Evolutionary conservation across 371 early-diverging fungal species (phyloP), one percentile per base, ranked within the genome.

Genomic region (Haplosporangium sp.): DNA sequence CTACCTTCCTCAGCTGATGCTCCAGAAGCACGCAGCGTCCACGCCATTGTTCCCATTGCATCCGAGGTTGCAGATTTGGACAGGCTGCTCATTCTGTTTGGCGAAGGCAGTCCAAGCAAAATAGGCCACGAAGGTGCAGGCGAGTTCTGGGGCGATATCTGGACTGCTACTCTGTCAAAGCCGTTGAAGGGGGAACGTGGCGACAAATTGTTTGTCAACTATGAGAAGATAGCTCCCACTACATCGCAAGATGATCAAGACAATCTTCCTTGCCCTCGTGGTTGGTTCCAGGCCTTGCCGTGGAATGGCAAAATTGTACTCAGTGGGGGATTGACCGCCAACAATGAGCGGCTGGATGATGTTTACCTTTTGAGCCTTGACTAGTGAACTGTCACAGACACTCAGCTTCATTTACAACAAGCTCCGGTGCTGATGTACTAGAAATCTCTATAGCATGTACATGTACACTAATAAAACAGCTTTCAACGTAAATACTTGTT

Each of bases 1-100:
- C 4, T 58, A 11, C 56, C 57, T 29, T 54, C 14, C 18, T n/a
- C 48, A n/a, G n/a, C 54, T 6, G 5, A 43, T 59, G 59, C 21
- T 23, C 65, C 65, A 14, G 65, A 29, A 43, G 59, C 66, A 11
- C 66, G 66, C 54, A 66, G 66, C 42, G 64, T 66, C n/a, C 66
- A 66, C n/a, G 66, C 66, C 21, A 51, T 66, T 59, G 58, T 66
- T 23, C 66, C 66, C 53, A 23, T 66, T 18, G 45, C 66, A 0
- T 5, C 59, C 0, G 20, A 66, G 8, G 59, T 29, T 59, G 51
- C 45, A 18, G 45, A 52, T 1, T 52, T 36, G 10, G 66, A 66
- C 46, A 63, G 59, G 7, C 59, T 69, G 16, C 46, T 63, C 37
- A 55, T 55, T 53, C 40, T 69, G 18, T 69, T 59, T 54, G 70